phyloP scores from a whole-genome alignment of 2,329 filamentous ascomycete genomes.

The Phaeomoniella chlamydospora region DNA sequence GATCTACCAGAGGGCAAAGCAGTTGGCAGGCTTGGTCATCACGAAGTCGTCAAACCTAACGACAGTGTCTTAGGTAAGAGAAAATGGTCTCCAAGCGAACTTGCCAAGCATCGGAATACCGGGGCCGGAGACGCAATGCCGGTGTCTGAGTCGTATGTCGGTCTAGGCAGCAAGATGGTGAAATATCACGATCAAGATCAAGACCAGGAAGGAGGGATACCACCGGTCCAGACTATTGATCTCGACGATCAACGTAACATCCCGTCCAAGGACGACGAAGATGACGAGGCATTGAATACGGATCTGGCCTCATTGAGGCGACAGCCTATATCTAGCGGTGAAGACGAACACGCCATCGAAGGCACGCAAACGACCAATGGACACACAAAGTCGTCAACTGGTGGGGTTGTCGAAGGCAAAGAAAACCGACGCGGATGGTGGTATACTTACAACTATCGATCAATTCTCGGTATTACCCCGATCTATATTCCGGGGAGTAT shows the following conservation, averaged over 20 bases:
- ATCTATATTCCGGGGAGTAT: slow-evolving; percentile 32
- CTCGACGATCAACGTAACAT: slow-evolving; percentile 21
- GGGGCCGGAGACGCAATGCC: slow-evolving; percentile 42
- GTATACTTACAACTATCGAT: slow-evolving; percentile 85
- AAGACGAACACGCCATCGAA: slow-evolving; percentile 25
- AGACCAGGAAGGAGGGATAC: slow-evolving; percentile 8
- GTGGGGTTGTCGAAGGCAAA: slow-evolving; percentile 4
- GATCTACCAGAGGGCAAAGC: slow-evolving; percentile 41
- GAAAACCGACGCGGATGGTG: slow-evolving; percentile 31
- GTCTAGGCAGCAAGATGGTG: slow-evolving; percentile 31
- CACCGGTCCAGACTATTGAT: slow-evolving; percentile 18
- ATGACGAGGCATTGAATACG: slow-evolving; percentile 24
- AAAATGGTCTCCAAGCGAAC: slow-evolving; percentile 22
- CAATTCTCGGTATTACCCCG: slow-evolving; percentile 65
- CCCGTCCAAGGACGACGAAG: slow-evolving; percentile 13
- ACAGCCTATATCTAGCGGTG: no score
- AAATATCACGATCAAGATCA: slow-evolving; percentile 19
- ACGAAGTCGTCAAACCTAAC: slow-evolving; percentile 10
- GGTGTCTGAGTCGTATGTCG: slow-evolving; percentile 25
- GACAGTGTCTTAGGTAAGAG: slow-evolving; percentile 20
- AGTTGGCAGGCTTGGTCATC: slow-evolving; percentile 11
- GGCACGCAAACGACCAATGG: slow-evolving; percentile 14
- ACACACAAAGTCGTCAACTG: slow-evolving; percentile 10
- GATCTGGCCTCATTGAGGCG: slow-evolving; percentile 22
- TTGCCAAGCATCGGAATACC: slow-evolving; percentile 30